phyloP scores from a whole-genome alignment of 148 eudicot genomes.

The Silene uniflora region DNA sequence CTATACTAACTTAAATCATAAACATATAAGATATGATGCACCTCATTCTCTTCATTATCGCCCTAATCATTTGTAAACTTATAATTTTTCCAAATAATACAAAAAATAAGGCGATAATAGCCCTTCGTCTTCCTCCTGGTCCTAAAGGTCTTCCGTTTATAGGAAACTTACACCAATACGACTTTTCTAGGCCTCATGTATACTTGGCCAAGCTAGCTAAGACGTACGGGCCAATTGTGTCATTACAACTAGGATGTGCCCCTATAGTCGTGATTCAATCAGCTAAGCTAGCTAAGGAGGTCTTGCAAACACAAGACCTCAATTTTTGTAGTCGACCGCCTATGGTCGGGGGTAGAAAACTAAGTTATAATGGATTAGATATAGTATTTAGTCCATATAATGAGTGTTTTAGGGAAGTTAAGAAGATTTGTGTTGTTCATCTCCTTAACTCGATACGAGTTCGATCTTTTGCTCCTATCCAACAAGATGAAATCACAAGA shows the following conservation, averaged over 20 bases:
- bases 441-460: constrained; percentile 25
- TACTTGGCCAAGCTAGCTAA: constrained; percentile 12
- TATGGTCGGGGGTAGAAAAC: constrained; percentile 3
- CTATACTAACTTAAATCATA: too few relatives aligned
- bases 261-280: constrained; percentile 24
- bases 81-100: neutral
- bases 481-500: constrained; percentile 20
- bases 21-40: neutral
- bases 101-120: neutral
- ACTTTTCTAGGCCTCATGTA: constrained; percentile 6
- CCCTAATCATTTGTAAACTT: neutral
- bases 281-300: constrained; percentile 24
- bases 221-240: constrained; percentile 7
- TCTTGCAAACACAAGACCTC: constrained; percentile 26
- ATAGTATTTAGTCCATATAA: constrained; percentile 17
- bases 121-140: constrained; percentile 11
- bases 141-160: constrained; percentile 21
- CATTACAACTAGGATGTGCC: neutral
- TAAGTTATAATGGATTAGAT: constrained; percentile 29
- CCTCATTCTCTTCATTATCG: too few relatives aligned
- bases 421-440: constrained; percentile 25
- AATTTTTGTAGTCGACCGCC: constrained; percentile 25
- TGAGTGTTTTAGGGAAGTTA: constrained; percentile 25
- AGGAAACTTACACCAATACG: constrained; percentile 13
- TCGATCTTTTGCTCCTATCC: constrained; percentile 22